Percentiles rank a stretch among this genome's conserved stretches.
Evolutionary conservation across 139 green algal species (phyloP).

Genomic region (Astrephomene gubernaculifera): DNA sequence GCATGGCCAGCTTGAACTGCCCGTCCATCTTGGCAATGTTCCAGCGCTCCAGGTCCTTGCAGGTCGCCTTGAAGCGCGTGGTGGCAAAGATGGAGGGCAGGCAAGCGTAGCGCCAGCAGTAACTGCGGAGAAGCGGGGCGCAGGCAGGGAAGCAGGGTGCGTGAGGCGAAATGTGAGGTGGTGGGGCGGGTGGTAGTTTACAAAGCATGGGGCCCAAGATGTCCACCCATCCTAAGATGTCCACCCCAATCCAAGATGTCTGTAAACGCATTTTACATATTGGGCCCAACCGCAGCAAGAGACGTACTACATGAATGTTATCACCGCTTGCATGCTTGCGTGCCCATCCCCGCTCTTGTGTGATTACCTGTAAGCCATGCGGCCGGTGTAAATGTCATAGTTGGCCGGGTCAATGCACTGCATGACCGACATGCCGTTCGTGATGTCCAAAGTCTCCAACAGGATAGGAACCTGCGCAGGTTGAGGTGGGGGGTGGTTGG

Average conservation of each 20-base stretch:
- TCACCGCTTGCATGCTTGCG: too few species aligned
- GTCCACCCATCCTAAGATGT: too few species aligned
- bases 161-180: too few species aligned
- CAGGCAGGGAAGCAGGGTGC: too few species aligned
- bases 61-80: slow-evolving; percentile 51
- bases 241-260: too few species aligned
- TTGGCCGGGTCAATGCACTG: slow-evolving; percentile 54
- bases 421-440: slow-evolving; percentile 9
- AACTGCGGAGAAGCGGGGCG: slow-evolving; percentile 13
- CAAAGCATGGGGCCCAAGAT: too few species aligned
- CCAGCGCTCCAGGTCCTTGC: slow-evolving; percentile 29
- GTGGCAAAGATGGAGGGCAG: slow-evolving; percentile 49
- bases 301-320: too few species aligned
- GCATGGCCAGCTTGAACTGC: slow-evolving; percentile 15
- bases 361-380: slow-evolving; percentile 47
- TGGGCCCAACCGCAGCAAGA: too few species aligned
- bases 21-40: slow-evolving; percentile 34
- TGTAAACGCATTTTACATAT: too few species aligned
- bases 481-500: too few species aligned
- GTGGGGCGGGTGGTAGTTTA: neutral
- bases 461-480: slow-evolving; percentile 36
- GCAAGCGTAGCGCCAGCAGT: slow-evolving; percentile 63
- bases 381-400: too few species aligned
- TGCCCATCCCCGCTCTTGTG: too few species aligned
- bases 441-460: slow-evolving; percentile 38